Base-by-base conservation (phyloP, 768 basidiomycete genomes). In the Strobilomyces echinocephalus region DNA sequence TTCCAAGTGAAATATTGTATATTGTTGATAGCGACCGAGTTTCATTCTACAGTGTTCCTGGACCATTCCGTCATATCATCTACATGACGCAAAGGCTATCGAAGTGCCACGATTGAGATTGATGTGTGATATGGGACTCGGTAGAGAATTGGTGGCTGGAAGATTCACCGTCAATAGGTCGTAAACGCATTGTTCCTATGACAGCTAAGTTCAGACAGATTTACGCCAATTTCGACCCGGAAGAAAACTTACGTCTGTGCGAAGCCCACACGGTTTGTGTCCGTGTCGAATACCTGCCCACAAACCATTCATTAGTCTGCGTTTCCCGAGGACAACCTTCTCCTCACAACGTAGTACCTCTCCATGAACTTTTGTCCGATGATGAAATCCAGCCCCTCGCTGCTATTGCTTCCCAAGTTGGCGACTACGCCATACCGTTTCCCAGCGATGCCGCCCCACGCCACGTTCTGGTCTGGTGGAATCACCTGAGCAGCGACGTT, bases 151-250 rank as follows among this genome's bases (percentile, higher is more conserved):
- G 24, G 24, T 24, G 24, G 24, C 24, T 28, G 18, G 8, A 0
- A 28, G 48, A 18, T 16, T 49, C 15, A 63, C 1, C 40, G 44
- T 9, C 47, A 2, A 12, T 41, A 35, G 2, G 18, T 26, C 15
- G 63, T 52, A 36, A 58, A 58, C 3, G 66, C 68, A 36, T 68
- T 53, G 9, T 58, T 60, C 44, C 64, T 66, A 39, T 31, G 21
- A 41, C 12, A 21, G 12, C 20, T 20, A n/a, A 7, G 24, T 8
- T 58, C 42, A 55, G 44, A 51, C 35, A 8, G 12, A 33, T 33
- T 7, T 12, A 36, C 12, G 15, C 4, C 0, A 8, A 5, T 33
- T 28, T 28, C 11, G 30, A 31, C n/a, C 41, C 2, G 2, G 2
- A 49, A 9, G 4, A 30, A n/a, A n/a, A 60, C 63, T 58, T 16